Evolutionary conservation across 257 asterid genomes (phyloP), one percentile per base, ranked within the genome.

Genomic region (Gynochthodes officinalis): DNA sequence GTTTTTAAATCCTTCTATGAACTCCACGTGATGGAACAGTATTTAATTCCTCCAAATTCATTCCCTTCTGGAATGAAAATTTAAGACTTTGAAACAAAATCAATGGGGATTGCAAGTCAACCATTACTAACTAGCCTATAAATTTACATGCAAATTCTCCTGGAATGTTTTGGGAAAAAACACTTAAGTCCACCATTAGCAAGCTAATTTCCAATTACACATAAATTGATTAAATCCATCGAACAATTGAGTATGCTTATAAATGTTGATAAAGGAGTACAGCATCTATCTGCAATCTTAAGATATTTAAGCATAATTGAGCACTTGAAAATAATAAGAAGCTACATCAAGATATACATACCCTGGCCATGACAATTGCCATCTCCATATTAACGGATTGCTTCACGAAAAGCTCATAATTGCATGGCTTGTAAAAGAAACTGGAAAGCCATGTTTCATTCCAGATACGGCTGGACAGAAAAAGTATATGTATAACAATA

Each of bases 311-410:
- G 16, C 21, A 49, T 49, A 18, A 48, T 19, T 12, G 15, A 30
- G 6, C 72, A 33, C 32, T 67, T 48, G 61, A 32, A 33, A 33
- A 7, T 21, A 18, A 33, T 50, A 13, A 4, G 16, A 67, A 67
- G 19, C 48, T 32, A 49, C 58, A 27, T 48, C 25, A n/a, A 67
- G 42, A 12, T 14, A 42, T 0, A 28, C 87, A 75, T 92, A 92
- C 98, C 97, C 96, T 85, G 74, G 98, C 97, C 96, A 87, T 92
- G 72, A 90, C 89, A 65, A 92, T 90, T 32, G 98, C 98, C 96
- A 92, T 87, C 88, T 92, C 98, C 98, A 90, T 92, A 82, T 92
- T 92, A 55, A 92, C 88, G 60, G 96, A 92, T 83, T 92, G 98
- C 84, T 92, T 92, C 83, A 92, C 98, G 82, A 92, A 92, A 72